Percentiles rank a stretch among this genome's conserved stretches.
Conservation (phyloP, 2,329 filamentous ascomycete genomes). For the Stachybotrys chartarum region DNA sequence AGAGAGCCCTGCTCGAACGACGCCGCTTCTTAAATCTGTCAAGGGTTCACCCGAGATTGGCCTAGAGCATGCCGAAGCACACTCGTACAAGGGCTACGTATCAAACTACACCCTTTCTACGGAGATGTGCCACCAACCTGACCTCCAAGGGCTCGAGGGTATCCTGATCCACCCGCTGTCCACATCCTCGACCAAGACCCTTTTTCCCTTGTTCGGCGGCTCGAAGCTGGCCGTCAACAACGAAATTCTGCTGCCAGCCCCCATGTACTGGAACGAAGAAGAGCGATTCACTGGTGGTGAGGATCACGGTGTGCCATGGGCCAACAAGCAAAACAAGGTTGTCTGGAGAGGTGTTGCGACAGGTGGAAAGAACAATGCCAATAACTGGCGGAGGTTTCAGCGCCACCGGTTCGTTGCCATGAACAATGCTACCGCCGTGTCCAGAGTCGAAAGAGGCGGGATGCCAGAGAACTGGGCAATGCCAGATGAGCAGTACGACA, state of each 20-base stretch:
- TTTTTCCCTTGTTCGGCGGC: constrained; percentile 61
- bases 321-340: constrained; percentile 43
- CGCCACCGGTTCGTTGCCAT: constrained; percentile 69
- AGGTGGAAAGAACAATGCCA: constrained; percentile 49
- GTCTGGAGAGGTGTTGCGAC: constrained; percentile 64
- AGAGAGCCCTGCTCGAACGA: constrained; percentile 50
- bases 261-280: constrained; percentile 61
- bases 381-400: constrained; percentile 67
- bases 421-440: constrained; percentile 58
- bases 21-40: constrained; percentile 35
- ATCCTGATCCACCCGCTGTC: constrained; percentile 56
- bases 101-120: constrained; percentile 54
- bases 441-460: constrained; percentile 37
- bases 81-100: constrained; percentile 51
- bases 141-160: constrained; percentile 55
- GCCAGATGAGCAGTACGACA: constrained; percentile 37
- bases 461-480: constrained; percentile 46
- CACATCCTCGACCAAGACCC: constrained; percentile 45
- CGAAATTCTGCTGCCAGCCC: constrained; percentile 61
- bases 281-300: constrained; percentile 52
- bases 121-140: constrained; percentile 59
- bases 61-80: constrained; percentile 35
- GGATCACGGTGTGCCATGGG: constrained; percentile 49
- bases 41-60: constrained; percentile 36
- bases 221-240: constrained; percentile 64